A percentile compares a stretch with the other conserved stretches of the same genome.
Evolutionary conservation across 768 basidiomycete genomes (phyloP).

Genomic region (Daedaleopsis nitida): DNA sequence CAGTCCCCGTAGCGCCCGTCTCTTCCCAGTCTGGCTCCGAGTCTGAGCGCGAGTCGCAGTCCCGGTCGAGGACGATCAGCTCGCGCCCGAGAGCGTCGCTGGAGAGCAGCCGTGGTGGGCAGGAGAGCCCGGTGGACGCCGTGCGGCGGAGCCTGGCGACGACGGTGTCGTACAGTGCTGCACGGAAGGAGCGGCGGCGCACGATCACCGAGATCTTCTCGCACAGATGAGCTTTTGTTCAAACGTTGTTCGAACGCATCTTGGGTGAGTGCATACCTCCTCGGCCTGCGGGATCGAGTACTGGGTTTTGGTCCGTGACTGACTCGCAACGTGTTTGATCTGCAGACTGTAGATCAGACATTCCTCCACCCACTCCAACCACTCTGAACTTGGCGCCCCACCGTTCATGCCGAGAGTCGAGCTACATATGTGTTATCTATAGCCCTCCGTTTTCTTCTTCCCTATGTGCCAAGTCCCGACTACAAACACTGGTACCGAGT

Average conservation of each 20-base stretch:
- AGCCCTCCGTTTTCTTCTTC: conserved; percentile 2
- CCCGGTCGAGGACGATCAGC: conserved; percentile 41
- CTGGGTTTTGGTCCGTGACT: background rate
- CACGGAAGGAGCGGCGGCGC: conserved; percentile 45
- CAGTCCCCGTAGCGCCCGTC: conserved; percentile 38
- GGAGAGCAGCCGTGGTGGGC: conserved; percentile 35
- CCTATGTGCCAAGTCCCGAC: background rate
- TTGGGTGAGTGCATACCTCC: conserved; percentile 2
- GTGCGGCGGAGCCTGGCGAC: conserved; percentile 29
- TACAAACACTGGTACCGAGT: conserved; percentile 4
- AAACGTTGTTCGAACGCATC: no score
- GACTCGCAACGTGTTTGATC: background rate
- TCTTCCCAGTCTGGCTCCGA: conserved; percentile 48
- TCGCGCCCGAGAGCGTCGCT: conserved; percentile 49
- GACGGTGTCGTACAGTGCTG: conserved; percentile 37
- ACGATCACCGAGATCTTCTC: conserved; percentile 56
- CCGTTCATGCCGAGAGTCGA: background rate
- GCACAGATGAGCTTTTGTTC: conserved; percentile 27
- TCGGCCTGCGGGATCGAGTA: no score
- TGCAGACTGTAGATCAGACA: conserved; percentile 22
- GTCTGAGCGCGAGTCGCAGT: conserved; percentile 43
- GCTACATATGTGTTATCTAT: background rate
- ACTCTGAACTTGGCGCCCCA: background rate
- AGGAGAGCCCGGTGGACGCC: conserved; percentile 30
- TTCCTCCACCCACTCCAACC: background rate